Evolutionary conservation across 1,284 basidiomycete genomes (phyloP), one percentile per base, ranked within the genome.

Genomic region (Chondrostereum purpureum): DNA sequence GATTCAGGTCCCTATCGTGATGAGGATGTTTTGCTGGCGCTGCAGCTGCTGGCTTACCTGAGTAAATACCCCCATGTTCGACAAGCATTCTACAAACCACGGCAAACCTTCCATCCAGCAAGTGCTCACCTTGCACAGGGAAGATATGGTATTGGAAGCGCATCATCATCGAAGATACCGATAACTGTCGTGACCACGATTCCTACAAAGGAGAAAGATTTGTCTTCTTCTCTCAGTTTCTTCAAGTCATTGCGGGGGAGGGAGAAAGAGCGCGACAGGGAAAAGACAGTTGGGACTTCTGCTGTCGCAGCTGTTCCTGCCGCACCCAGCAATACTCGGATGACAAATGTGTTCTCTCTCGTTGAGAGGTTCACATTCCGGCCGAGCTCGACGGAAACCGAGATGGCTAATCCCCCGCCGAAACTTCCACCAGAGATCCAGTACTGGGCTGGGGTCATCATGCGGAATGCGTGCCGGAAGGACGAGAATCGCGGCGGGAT

Each of bases 371-470:
- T 96, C 69, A 98, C 95, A 0, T 94, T 94, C 69, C 81, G 92
- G 39, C 88, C 92, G 0, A 88, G 88, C 42, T 81, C 87, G 16
- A 80, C 81, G 1, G 89, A 93, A 59, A 76, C 77, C 20, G 78
- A 83, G 53, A 68, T 90, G 48, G 77, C 78, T 5, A 80, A 80
- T 52, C 82, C 80, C 0, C 81, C 82, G 12, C 82, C 83, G 3
- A 72, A 74, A 46, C 72, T 98, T 4, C 92, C 93, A 0, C 73
- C 75, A 17, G 94, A 98, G 64, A 96, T 99, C 42, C 92, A 98
- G 67, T 98, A 97, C 60, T 99, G 95, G 96, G 95, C 95, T 0
- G 93, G 94, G 3, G 95, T 98, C 11, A 97, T 98, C 58, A 99
- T 99, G 95, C 79, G 96, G 43, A 99, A 99, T 61, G 95, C 96